phyloP scores from a whole-genome alignment of 257 asterid species.

The Fraxinus anomala region DNA sequence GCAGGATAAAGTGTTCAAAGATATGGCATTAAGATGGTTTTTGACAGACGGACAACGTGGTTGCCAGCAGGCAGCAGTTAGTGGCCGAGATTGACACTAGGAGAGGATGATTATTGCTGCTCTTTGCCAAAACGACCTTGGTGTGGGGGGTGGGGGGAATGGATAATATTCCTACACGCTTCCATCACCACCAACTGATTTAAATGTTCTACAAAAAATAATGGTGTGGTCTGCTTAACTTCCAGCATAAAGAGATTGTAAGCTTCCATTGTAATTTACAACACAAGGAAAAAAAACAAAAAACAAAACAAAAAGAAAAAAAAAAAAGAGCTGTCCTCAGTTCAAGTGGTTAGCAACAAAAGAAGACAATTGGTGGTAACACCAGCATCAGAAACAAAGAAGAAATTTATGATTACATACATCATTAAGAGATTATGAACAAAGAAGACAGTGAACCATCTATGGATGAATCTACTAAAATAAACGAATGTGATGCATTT shows the following conservation, averaged over 20 bases:
- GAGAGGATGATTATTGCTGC: no score
- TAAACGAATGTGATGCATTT: not conserved
- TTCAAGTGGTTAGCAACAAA: not conserved
- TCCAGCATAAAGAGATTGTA: no score
- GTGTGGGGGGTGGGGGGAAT: no score
- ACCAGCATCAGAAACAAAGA: slow-evolving; percentile 5
- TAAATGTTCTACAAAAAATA: not conserved
- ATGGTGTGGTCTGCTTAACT: no score
- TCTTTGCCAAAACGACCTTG: no score
- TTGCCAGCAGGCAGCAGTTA: no score
- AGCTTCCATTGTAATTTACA: no score
- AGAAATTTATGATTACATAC: not conserved
- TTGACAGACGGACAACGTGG: no score
- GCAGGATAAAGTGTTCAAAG: not conserved
- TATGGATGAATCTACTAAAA: not conserved
- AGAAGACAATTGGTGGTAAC: not conserved
- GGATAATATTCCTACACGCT: not conserved
- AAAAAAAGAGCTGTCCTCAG: not conserved
- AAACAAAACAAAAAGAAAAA: no score
- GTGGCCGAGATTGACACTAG: no score
- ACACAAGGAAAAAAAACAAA: no score
- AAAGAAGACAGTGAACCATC: not conserved
- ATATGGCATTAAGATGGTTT: not conserved
- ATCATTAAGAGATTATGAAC: not conserved
- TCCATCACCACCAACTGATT: not conserved